Percentiles rank a stretch among this genome's conserved stretches.
These are phyloP conservation scores for Didymella lethalis DNA, from an alignment of 2,329 filamentous ascomycete species.

Conservation along the genomic window DNA sequence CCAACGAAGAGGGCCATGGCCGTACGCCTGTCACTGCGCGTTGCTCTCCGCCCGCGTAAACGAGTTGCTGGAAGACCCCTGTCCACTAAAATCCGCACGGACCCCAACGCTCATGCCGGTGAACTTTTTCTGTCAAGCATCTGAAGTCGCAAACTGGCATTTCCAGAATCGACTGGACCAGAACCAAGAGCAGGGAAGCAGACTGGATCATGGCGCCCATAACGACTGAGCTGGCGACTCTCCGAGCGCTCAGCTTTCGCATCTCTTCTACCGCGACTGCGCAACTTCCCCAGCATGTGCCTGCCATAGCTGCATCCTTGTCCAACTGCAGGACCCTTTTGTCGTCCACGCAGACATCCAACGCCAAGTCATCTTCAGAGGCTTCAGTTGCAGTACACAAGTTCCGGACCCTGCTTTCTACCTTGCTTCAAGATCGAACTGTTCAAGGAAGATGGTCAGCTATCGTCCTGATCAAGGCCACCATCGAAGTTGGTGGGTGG, in stretches of 20 bases:
- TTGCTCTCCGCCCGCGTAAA: slow-evolving; percentile 19
- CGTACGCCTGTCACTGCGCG: slow-evolving; percentile 33
- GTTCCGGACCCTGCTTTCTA: slow-evolving; percentile 78
- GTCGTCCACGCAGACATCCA: slow-evolving; percentile 65
- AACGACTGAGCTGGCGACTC: slow-evolving; percentile 39
- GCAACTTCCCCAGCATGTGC: slow-evolving; percentile 76
- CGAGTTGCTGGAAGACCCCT: slow-evolving; percentile 33
- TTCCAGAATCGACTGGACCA: background rate
- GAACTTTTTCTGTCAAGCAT: slow-evolving; percentile 34
- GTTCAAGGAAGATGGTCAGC: slow-evolving; percentile 79
- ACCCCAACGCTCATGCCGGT: slow-evolving; percentile 30
- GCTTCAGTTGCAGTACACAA: slow-evolving; percentile 77
- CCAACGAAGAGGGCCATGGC: slow-evolving; percentile 32
- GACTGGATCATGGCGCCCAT: slow-evolving; percentile 36
- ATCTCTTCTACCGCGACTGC: slow-evolving; percentile 75
- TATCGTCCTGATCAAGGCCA: slow-evolving; percentile 78
- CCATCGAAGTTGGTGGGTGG: slow-evolving; percentile 84
- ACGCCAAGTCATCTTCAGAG: slow-evolving; percentile 70
- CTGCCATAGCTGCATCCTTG: slow-evolving; percentile 68
- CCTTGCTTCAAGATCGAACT: slow-evolving; percentile 78
- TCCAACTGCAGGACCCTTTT: slow-evolving; percentile 66
- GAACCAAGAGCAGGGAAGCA: background rate
- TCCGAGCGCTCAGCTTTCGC: slow-evolving; percentile 66
- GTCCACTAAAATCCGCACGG: slow-evolving; percentile 22
- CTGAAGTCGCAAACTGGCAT: slow-evolving; percentile 1